These are phyloP conservation scores for Diplodia seriata DNA, from an alignment of 2,329 filamentous ascomycete species.

Conservation along the genomic window DNA sequence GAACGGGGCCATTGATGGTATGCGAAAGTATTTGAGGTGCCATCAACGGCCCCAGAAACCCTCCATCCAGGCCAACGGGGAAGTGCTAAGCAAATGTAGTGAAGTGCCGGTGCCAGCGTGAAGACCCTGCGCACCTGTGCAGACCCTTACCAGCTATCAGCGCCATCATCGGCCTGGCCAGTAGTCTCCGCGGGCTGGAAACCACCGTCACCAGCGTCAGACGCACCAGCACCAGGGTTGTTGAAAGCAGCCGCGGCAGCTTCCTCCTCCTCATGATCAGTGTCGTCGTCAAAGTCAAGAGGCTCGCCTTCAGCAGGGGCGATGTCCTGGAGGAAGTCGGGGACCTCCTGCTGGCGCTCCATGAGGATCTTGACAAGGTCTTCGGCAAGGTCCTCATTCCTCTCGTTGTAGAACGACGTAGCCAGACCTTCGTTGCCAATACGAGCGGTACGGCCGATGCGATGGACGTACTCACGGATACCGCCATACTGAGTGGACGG, in stretches of 20 bases:
- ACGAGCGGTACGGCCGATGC: conserved; percentile 93
- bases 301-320: conserved; percentile 63
- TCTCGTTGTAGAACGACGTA: conserved; percentile 85
- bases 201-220: conserved; percentile 1
- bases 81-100: neutral
- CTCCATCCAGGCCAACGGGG: neutral
- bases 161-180: neutral
- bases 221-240: neutral
- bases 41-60: conserved; percentile 24
- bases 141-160: conserved; percentile 1
- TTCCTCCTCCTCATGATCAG: conserved; percentile 44
- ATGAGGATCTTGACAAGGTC: conserved; percentile 81
- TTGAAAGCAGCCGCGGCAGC: conserved; percentile 20
- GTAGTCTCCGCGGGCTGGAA: conserved; percentile 11
- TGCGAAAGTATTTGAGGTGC: neutral
- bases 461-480: conserved; percentile 91
- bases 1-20: conserved; percentile 9
- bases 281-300: conserved; percentile 62
- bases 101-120: no score
- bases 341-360: conserved; percentile 78
- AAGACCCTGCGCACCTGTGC: neutral
- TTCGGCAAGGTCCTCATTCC: conserved; percentile 74
- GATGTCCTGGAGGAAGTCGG: conserved; percentile 77
- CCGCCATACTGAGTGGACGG: conserved; percentile 78
- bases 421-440: conserved; percentile 88